Evolutionary conservation across 495 filamentous ascomycete genomes (phyloP).

Genomic region (Elasticomyces elasticus): DNA sequence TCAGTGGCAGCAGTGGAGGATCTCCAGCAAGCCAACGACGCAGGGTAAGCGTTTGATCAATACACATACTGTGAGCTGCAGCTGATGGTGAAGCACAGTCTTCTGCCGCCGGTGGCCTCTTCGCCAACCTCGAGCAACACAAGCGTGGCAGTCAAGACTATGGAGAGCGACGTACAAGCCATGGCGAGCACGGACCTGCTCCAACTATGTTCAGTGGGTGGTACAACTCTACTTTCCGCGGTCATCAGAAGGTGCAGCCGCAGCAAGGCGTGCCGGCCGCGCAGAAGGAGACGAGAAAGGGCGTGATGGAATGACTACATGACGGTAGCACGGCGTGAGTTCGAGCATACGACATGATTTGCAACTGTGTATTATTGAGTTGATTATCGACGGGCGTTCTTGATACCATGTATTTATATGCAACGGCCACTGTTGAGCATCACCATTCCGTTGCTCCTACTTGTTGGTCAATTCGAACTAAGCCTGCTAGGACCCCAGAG

Average conservation of each 20-base stretch:
- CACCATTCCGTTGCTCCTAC: no score
- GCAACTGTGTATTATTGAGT: no score
- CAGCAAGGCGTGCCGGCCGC: no score
- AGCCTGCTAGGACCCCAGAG: no score
- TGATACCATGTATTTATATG: no score
- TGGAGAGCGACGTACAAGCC: constrained; percentile 16
- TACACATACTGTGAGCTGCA: not conserved
- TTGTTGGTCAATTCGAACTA: no score
- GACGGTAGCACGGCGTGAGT: no score
- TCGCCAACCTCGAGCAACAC: constrained; percentile 11
- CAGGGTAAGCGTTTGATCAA: not conserved
- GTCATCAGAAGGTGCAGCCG: not conserved
- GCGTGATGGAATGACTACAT: no score
- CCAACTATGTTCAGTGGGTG: constrained; percentile 13
- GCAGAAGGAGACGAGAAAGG: no score
- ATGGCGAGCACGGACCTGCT: not conserved
- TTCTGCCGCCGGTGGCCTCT: constrained; percentile 8
- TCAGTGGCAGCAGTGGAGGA: constrained; percentile 4
- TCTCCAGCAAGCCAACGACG: constrained; percentile 3
- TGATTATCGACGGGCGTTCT: no score
- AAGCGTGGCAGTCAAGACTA: constrained; percentile 23
- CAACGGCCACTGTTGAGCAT: no score
- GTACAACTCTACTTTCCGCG: constrained; percentile 20
- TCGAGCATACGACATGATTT: no score
- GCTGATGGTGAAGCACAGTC: constrained; percentile 1